Evolutionary conservation across 2,329 filamentous ascomycete genomes (phyloP), one percentile per base, ranked within the genome.

Genomic region (Colletotrichum acutatum): DNA sequence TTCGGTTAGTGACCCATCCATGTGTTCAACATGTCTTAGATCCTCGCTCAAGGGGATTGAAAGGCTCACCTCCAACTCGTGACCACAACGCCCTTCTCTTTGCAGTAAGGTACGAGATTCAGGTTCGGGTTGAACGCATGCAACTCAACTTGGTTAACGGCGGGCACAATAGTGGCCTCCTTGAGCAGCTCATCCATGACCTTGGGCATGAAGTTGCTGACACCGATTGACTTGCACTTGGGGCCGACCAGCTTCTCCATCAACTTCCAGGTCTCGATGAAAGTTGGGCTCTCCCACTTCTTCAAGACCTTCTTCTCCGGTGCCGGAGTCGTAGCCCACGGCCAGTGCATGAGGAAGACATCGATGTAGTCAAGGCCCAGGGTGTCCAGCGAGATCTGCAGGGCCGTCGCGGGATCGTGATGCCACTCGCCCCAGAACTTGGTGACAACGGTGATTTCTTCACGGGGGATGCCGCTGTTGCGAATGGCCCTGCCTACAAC

Each of bases 401-500:
- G 75, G 2, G 78, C 79, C 14, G 75, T 75, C 16, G 71, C 76
- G 1, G 79, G 79, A 22, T 77, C 74, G 46, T 82, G 79, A 32
- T 74, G 71, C 58, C 78, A 79, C 76, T 91, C 19, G 61, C 77
- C 77, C 70, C 76, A 77, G 63, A 83, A 75, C 72, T 83, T 83
- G 56, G 79, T 82, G 58, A 82, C 79, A 28, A 82, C 83, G 83
- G 89, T 90, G 79, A 90, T 87, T 74, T 90, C 78, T n/a, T 75
- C 75, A 8, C 82, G 78, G 12, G 82, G 81, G 6, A 83, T 67
- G 7, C 80, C 80, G 12, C 78, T 80, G 26, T 75, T 79, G 4
- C 78, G 77, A 34, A 83, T 77, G 11, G 78, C 82, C 11, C 76
- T 76, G 6, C 82, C 82, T 6, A 81, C 79, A 24, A 77, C 66